Evolutionary conservation across 257 asterid genomes (phyloP), one percentile per base, ranked within the genome.

Genomic region (Misopates orontium): DNA sequence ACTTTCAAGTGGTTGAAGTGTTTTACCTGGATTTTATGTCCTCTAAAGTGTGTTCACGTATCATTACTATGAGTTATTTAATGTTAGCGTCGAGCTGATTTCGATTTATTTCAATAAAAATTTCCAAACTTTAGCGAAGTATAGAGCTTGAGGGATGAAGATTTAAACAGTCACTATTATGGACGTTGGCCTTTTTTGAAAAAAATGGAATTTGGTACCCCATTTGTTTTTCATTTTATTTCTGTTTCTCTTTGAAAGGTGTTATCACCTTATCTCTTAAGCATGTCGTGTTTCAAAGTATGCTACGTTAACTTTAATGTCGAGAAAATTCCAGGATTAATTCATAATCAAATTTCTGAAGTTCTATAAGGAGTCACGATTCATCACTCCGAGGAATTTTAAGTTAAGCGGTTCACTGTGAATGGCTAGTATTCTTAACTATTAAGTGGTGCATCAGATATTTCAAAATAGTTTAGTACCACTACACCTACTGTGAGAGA

Each of bases 1-100:
- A 5, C 52, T 39, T 39, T 10, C 51, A 24, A 28, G 21, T 50
- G 25, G 32, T 60, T 60, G 18, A 18, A 41, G 36, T 68, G 63
- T 59, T 32, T 52, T 15, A 51, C 16, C 5, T 28, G 36, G 36
- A 28, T 28, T 25, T 14, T 8, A 5, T 49, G 53, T 64, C 19
- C 14, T 47, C 58, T 0, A 10, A 49, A 51, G 23, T 42, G 25
- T 20, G 48, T 39, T 42, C 45, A 40, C 41, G 53, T 23, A n/a
- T 31, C 17, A 11, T 45, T 62, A 63, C 39, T 50, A 18, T 32
- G 7, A 4, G 23, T 39, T 52, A 13, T 53, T 12, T 10, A 20
- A 20, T 53, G 10, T 40, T 55, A 54, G 63, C 11, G 24, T 56
- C 56, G 16, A 45, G 44, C 40, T 58, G 63, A 60, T 67, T 66